These are phyloP conservation scores for Cetradonia linearis DNA, from an alignment of 495 filamentous ascomycete species.

Conservation along the genomic window DNA sequence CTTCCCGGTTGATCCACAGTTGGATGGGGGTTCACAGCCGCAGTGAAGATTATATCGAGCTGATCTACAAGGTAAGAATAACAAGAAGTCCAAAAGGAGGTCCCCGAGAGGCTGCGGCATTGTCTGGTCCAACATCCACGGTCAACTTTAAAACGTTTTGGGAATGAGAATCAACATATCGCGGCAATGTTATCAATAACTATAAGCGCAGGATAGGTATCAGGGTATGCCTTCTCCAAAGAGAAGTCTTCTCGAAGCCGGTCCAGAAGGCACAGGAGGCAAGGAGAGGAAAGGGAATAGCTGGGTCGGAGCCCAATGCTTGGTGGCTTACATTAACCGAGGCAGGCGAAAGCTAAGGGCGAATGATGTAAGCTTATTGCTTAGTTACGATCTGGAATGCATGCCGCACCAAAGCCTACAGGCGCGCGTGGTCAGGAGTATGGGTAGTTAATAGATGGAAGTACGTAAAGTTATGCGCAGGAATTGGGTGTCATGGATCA, in stretches of 20 bases:
- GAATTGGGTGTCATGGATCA: slow-evolving; percentile 15
- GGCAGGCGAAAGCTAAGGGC: neutral
- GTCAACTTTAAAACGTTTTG: neutral
- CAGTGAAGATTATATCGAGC: neutral
- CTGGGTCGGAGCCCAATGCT: neutral
- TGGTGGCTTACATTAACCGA: neutral
- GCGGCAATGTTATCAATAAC: slow-evolving; percentile 5
- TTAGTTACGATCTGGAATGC: neutral
- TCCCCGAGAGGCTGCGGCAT: slow-evolving; percentile 6
- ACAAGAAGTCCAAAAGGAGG: neutral
- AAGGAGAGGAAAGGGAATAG: neutral
- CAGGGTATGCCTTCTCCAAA: neutral
- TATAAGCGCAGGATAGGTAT: slow-evolving; percentile 7
- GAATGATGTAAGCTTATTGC: neutral
- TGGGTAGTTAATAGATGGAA: neutral
- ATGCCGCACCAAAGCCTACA: slow-evolving; percentile 6
- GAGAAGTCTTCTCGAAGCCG: neutral
- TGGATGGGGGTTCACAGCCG: slow-evolving; percentile 4
- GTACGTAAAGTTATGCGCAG: slow-evolving; percentile 13
- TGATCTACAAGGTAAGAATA: neutral
- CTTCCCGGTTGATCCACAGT: neutral
- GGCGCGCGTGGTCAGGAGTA: slow-evolving; percentile 11
- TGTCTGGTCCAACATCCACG: neutral
- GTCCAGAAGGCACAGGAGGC: neutral
- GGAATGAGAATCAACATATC: neutral